phyloP scores from a whole-genome alignment of 2,329 filamentous ascomycete genomes.

The Cladorrhinum sp. region DNA sequence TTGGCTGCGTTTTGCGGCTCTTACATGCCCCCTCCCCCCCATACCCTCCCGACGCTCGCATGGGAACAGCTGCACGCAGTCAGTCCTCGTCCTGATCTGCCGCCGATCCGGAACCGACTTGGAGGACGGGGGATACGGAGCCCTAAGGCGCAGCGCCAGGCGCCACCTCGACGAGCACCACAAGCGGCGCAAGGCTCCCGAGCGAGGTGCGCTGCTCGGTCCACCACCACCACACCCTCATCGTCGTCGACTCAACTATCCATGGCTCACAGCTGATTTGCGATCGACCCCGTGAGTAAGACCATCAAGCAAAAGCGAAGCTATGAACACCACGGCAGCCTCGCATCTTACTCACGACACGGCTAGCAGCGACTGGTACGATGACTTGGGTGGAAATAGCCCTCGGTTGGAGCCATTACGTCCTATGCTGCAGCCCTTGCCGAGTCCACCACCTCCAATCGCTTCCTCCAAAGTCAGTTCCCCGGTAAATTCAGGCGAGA shows the following conservation, averaged over 20 bases:
- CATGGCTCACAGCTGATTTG: constrained; percentile 33
- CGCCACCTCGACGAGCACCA: not conserved
- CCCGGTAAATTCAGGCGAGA: constrained; percentile 36
- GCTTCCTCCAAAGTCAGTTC: constrained; percentile 44
- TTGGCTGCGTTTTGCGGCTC: constrained; percentile 27
- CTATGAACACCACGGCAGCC: constrained; percentile 41
- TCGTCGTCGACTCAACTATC: constrained; percentile 16
- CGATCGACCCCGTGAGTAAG: constrained; percentile 28
- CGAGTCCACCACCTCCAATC: constrained; percentile 48
- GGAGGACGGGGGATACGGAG: not conserved
- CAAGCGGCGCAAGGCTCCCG: not conserved
- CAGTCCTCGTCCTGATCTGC: constrained; percentile 9
- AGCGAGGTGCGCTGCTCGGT: not conserved
- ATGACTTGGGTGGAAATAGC: constrained; percentile 40
- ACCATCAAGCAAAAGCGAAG: constrained; percentile 32
- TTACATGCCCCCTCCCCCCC: constrained; percentile 23
- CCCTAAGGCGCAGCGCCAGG: not conserved
- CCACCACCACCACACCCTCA: constrained; percentile 1
- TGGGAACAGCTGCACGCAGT: constrained; percentile 20
- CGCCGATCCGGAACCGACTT: constrained; percentile 5
- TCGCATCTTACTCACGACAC: constrained; percentile 33
- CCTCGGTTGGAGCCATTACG: constrained; percentile 39
- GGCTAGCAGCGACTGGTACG: constrained; percentile 37
- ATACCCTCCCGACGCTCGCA: constrained; percentile 13
- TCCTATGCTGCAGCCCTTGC: constrained; percentile 48